These are phyloP conservation scores for Aspergillus asperescens DNA, from an alignment of 495 filamentous ascomycete species.

Conservation along the genomic window DNA sequence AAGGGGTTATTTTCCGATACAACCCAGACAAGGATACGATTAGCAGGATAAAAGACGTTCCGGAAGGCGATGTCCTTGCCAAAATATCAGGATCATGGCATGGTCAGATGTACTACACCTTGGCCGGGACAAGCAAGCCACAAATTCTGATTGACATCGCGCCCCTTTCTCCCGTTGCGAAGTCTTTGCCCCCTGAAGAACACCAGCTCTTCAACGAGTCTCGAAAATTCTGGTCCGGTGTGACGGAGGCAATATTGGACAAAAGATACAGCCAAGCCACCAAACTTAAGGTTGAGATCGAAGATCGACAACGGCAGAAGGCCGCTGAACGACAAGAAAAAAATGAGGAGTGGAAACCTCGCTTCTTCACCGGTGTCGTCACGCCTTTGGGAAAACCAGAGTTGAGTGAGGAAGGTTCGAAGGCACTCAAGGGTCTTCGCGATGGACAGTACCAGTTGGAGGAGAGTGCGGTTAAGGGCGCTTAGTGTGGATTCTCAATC, in stretches of 20 bases:
- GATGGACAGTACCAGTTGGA: conserved; percentile 52
- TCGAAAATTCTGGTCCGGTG: conserved; percentile 76
- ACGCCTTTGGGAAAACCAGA: conserved; percentile 72
- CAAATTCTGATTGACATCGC: conserved; percentile 79
- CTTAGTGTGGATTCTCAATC: conserved; percentile 26
- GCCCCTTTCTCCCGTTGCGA: conserved; percentile 70
- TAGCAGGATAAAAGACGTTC: conserved; percentile 74
- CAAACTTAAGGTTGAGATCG: conserved; percentile 79
- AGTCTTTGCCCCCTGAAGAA: conserved; percentile 68
- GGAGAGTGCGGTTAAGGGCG: conserved; percentile 41
- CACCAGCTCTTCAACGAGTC: conserved; percentile 86
- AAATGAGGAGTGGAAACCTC: conserved; percentile 69
- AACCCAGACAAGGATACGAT: conserved; percentile 74
- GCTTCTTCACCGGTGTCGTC: conserved; percentile 76
- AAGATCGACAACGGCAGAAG: conserved; percentile 81
- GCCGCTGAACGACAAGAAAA: conserved; percentile 68
- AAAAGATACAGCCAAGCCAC: conserved; percentile 85
- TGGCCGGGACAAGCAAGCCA: conserved; percentile 53
- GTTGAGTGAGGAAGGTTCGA: conserved; percentile 69
- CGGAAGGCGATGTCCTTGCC: conserved; percentile 76
- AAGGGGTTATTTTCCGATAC: conserved; percentile 86
- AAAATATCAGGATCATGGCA: conserved; percentile 81
- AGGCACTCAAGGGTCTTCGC: conserved; percentile 64
- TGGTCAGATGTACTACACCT: conserved; percentile 61
- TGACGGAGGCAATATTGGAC: conserved; percentile 78